Percentiles rank a stretch among this genome's conserved stretches.
phyloP scores from a whole-genome alignment of 768 basidiomycete genomes.

The Gautieria morchelliformis region DNA sequence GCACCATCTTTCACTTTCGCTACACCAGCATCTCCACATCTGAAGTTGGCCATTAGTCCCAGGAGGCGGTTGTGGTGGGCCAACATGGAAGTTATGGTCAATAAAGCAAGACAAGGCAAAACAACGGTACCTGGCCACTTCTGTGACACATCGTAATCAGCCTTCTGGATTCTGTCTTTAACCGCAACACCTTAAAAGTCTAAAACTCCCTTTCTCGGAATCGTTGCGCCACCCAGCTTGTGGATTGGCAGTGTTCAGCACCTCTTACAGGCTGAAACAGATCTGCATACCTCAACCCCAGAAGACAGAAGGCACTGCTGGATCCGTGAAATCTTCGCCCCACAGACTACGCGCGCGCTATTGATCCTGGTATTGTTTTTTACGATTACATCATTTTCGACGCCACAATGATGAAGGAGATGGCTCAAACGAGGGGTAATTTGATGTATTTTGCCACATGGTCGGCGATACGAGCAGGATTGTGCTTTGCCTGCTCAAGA shows the following conservation, averaged over 20 bases:
- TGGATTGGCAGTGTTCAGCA: background rate
- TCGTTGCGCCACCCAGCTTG: background rate
- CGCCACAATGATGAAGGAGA: conserved; percentile 38
- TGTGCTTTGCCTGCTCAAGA: conserved; percentile 76
- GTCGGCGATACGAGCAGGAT: conserved; percentile 70
- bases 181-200: too few species aligned
- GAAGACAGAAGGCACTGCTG: conserved; percentile 66
- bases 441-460: conserved; percentile 71
- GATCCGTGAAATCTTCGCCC: conserved; percentile 65
- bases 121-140: too few species aligned
- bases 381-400: conserved; percentile 59
- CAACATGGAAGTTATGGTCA: too few species aligned
- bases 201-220: too few species aligned
- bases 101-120: too few species aligned
- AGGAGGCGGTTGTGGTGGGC: too few species aligned
- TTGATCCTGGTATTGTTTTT: conserved; percentile 82
- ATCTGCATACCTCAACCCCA: conserved; percentile 51
- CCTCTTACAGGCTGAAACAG: conserved; percentile 56
- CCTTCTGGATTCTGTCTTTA: too few species aligned
- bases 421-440: conserved; percentile 45
- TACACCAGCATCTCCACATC: too few species aligned
- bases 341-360: conserved; percentile 84
- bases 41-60: too few species aligned
- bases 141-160: too few species aligned
- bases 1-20: too few species aligned